phyloP scores from a whole-genome alignment of 495 filamentous ascomycete genomes.

The Podospora sp. region DNA sequence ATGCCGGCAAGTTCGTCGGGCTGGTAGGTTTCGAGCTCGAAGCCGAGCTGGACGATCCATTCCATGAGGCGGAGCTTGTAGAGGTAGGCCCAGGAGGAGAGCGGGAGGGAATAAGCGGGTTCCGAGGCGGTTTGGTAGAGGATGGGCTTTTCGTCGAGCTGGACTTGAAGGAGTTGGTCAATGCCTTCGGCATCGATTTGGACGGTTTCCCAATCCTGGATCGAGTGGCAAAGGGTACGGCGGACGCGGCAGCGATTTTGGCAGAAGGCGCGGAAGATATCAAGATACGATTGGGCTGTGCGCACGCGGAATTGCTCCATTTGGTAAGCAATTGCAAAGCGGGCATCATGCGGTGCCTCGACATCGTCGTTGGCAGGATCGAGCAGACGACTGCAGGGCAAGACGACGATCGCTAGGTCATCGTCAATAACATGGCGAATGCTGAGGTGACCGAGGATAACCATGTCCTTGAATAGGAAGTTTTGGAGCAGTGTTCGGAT shows the following conservation, averaged over 20 bases:
- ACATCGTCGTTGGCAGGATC: constrained; percentile 72
- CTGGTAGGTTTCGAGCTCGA: constrained; percentile 88
- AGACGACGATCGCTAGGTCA: constrained; percentile 73
- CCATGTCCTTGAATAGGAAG: constrained; percentile 71
- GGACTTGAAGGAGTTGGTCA: constrained; percentile 68
- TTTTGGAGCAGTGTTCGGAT: constrained; percentile 79
- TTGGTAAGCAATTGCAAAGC: constrained; percentile 70
- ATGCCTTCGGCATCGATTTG: constrained; percentile 81
- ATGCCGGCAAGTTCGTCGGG: constrained; percentile 83
- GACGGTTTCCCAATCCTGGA: constrained; percentile 81
- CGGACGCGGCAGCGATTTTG: constrained; percentile 89
- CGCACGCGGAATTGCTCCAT: constrained; percentile 82
- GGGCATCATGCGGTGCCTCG: constrained; percentile 75
- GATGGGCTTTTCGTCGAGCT: constrained; percentile 64
- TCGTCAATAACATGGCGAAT: constrained; percentile 76
- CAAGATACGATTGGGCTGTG: constrained; percentile 74
- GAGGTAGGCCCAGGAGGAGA: constrained; percentile 86
- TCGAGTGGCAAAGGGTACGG: constrained; percentile 76
- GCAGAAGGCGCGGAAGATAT: constrained; percentile 79
- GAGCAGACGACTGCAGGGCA: constrained; percentile 71
- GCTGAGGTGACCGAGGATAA: constrained; percentile 64
- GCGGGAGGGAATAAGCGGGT: constrained; percentile 59
- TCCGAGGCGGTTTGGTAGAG: constrained; percentile 34
- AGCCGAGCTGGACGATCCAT: constrained; percentile 89
- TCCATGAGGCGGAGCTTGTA: constrained; percentile 88